Evolutionary conservation across 345 rosid genomes (phyloP).

Genomic region (Eucalyptus pumila): DNA sequence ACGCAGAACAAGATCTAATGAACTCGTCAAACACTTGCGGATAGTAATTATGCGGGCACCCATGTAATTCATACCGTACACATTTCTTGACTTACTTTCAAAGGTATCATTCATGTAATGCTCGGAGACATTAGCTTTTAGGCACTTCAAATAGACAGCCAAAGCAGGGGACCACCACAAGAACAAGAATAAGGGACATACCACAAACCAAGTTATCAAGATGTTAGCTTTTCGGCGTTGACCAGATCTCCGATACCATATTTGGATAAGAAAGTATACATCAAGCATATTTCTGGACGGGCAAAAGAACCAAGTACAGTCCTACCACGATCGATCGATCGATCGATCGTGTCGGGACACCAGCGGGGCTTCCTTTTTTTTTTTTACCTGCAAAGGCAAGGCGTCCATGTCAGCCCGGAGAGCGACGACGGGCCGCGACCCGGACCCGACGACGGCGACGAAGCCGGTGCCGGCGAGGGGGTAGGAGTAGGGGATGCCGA

Average conservation of each 20-base stretch:
- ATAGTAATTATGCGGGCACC: background rate
- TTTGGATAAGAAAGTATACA: background rate
- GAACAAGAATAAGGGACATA: background rate
- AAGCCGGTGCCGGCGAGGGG: constrained; percentile 68
- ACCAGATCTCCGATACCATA: background rate
- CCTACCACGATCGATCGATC: background rate
- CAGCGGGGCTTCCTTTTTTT: background rate
- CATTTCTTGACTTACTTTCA: background rate
- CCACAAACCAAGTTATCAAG: background rate
- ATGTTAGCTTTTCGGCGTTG: background rate
- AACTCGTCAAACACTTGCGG: background rate
- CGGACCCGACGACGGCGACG: constrained; percentile 64
- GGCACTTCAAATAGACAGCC: background rate
- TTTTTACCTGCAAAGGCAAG: constrained; percentile 43
- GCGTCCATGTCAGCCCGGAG: constrained; percentile 91
- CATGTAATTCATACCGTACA: background rate
- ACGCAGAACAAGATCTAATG: background rate
- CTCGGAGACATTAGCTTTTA: background rate
- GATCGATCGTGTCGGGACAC: background rate
- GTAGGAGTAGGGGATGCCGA: constrained; percentile 43
- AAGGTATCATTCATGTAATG: background rate
- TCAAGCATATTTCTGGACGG: background rate
- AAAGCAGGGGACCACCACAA: background rate
- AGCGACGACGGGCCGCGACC: constrained; percentile 62
- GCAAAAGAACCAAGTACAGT: background rate